Conservation (phyloP, 768 basidiomycete genomes). For the Hygrocybe coccinea region DNA sequence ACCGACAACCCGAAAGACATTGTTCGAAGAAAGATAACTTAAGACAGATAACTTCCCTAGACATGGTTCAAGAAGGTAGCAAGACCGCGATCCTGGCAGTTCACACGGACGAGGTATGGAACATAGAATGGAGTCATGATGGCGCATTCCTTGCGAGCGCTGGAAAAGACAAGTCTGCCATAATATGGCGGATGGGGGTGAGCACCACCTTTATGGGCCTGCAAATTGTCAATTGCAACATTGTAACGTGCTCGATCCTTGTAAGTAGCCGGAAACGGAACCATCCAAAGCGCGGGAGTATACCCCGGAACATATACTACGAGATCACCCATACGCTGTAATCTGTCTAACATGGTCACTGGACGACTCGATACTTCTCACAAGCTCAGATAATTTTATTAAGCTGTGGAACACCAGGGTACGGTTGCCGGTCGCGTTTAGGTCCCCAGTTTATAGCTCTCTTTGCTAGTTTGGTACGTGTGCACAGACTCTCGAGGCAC, state of each 20-base stretch:
- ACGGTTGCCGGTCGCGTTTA: slow-evolving; percentile 9
- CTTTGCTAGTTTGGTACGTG: slow-evolving; percentile 62
- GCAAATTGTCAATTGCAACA: not conserved
- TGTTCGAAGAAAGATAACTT: too few species aligned
- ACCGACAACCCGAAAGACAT: too few species aligned
- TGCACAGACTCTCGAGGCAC: slow-evolving; percentile 59
- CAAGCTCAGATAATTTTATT: slow-evolving; percentile 74
- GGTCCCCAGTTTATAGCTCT: slow-evolving; percentile 5
- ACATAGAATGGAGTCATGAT: slow-evolving; percentile 90
- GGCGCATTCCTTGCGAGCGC: slow-evolving; percentile 82
- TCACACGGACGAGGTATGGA: slow-evolving; percentile 94
- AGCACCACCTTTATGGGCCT: slow-evolving; percentile 24
- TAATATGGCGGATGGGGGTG: slow-evolving; percentile 86
- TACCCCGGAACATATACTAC: slow-evolving; percentile 53
- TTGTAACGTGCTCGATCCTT: too few species aligned
- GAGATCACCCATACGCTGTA: slow-evolving; percentile 75
- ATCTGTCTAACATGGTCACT: slow-evolving; percentile 89
- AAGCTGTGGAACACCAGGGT: slow-evolving; percentile 91
- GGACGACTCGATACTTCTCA: slow-evolving; percentile 79
- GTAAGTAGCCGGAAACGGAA: slow-evolving; percentile 44
- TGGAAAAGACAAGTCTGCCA: slow-evolving; percentile 80
- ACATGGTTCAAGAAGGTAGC: too few species aligned
- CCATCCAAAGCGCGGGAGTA: slow-evolving; percentile 56
- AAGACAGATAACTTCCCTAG: too few species aligned
- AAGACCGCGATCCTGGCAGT: slow-evolving; percentile 78